Percentiles rank a stretch among this genome's conserved stretches.
phyloP scores from a whole-genome alignment of 129 eudicot species.

The Artemisia annua region DNA sequence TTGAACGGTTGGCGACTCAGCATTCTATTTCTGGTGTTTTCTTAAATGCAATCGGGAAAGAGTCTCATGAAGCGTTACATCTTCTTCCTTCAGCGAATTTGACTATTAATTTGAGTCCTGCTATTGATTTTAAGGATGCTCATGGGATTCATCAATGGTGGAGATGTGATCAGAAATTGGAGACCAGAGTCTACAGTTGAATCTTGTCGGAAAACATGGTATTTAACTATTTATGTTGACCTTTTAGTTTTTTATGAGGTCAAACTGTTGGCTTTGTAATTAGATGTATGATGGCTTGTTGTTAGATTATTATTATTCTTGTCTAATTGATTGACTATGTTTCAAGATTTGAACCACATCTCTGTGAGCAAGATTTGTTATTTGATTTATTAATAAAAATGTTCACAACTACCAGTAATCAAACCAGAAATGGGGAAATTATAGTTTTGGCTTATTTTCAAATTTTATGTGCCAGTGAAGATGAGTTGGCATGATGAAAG shows the following conservation, averaged over 20 bases:
- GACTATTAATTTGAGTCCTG: conserved; percentile 49
- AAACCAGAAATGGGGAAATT: no score
- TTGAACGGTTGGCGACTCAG: conserved; percentile 80
- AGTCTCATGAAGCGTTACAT: conserved; percentile 70
- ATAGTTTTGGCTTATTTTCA: no score
- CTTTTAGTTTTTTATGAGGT: conserved; percentile 17
- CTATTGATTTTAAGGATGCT: conserved; percentile 66
- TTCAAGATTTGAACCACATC: conserved; percentile 7
- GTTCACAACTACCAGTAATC: not conserved
- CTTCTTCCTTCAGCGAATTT: conserved; percentile 81
- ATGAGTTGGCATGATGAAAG: no score
- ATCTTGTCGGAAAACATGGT: conserved; percentile 2
- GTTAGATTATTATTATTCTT: not conserved
- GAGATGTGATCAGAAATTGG: conserved; percentile 53
- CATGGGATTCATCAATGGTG: conserved; percentile 98
- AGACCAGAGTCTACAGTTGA: conserved; percentile 40
- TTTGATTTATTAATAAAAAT: not conserved
- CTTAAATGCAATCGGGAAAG: conserved; percentile 62
- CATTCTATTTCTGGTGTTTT: conserved; percentile 77
- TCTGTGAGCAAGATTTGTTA: not conserved
- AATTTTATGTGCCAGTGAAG: no score
- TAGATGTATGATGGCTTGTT: conserved; percentile 12
- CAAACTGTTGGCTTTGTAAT: conserved; percentile 13
- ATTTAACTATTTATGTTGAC: conserved; percentile 1
- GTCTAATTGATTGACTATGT: not conserved